phyloP scores from a whole-genome alignment of 2,329 filamentous ascomycete genomes.

The Trichophyton verrucosum region DNA sequence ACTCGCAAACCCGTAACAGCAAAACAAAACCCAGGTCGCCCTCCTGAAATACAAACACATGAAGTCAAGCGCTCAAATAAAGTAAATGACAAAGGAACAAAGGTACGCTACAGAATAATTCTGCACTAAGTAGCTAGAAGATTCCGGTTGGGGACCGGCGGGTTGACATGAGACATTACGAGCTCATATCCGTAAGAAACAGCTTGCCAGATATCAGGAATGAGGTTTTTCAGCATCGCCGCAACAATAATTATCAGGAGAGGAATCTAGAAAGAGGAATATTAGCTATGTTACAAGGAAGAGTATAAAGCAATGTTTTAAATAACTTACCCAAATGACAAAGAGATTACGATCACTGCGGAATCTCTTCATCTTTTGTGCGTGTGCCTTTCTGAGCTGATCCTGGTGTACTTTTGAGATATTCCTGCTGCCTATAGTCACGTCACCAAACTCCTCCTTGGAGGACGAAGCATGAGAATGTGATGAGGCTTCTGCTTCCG shows the following conservation, averaged over 20 bases:
- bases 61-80: constrained; percentile 14
- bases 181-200: constrained; percentile 28
- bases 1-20: constrained; percentile 16
- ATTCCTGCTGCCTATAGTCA: constrained; percentile 32
- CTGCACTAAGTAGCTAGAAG: neutral
- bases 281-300: neutral
- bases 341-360: constrained; percentile 41
- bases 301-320: neutral
- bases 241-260: constrained; percentile 35
- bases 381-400: constrained; percentile 35
- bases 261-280: constrained; percentile 30
- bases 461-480: constrained; percentile 5
- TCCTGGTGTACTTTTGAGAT: constrained; percentile 37
- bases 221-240: constrained; percentile 34
- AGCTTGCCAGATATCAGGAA: constrained; percentile 31
- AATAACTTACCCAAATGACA: constrained; percentile 40
- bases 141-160: neutral
- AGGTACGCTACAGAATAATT: neutral
- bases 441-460: constrained; percentile 26
- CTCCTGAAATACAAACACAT: constrained; percentile 11
- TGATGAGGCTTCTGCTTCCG: constrained; percentile 17
- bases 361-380: constrained; percentile 37
- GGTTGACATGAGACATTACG: constrained; percentile 18
- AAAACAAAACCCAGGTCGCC: constrained; percentile 11
- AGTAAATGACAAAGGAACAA: neutral